These are phyloP conservation scores for Toxicodendron radicans DNA, from an alignment of 345 rosid species.

Conservation along the genomic window DNA sequence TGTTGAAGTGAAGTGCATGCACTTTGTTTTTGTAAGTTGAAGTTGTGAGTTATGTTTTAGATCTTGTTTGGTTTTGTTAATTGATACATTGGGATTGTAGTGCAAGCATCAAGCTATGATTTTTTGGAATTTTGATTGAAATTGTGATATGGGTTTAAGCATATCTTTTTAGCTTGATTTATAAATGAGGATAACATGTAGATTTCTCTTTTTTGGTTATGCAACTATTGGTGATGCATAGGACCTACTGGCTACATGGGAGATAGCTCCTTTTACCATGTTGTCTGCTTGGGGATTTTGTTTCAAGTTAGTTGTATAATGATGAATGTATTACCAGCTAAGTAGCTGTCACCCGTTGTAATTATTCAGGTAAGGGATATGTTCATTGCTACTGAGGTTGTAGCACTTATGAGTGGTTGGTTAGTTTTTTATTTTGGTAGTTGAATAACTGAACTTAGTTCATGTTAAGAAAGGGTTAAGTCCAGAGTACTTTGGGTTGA, in stretches of 20 bases:
- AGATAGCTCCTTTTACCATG: neutral
- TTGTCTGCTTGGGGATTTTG: constrained; percentile 1
- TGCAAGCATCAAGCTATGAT: neutral
- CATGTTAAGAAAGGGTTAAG: neutral
- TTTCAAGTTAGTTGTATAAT: neutral
- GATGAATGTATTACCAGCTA: neutral
- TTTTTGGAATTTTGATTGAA: neutral
- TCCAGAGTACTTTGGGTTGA: neutral
- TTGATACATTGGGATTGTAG: neutral
- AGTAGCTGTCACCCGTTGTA: neutral
- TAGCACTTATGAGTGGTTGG: neutral
- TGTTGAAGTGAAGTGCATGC: constrained; percentile 13
- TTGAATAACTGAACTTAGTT: neutral
- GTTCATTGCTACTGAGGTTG: neutral
- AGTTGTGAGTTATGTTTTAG: constrained; percentile 9
- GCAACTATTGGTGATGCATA: neutral
- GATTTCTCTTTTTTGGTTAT: neutral
- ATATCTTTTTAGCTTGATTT: constrained; percentile 1
- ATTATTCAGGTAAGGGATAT: neutral
- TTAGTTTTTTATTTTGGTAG: neutral
- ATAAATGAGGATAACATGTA: neutral
- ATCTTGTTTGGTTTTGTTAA: constrained; percentile 15
- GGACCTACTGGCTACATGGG: neutral
- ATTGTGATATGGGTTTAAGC: neutral
- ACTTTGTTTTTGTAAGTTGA: neutral